Conservation (phyloP, 495 filamentous ascomycete species). For the Oidiodendron maius region DNA sequence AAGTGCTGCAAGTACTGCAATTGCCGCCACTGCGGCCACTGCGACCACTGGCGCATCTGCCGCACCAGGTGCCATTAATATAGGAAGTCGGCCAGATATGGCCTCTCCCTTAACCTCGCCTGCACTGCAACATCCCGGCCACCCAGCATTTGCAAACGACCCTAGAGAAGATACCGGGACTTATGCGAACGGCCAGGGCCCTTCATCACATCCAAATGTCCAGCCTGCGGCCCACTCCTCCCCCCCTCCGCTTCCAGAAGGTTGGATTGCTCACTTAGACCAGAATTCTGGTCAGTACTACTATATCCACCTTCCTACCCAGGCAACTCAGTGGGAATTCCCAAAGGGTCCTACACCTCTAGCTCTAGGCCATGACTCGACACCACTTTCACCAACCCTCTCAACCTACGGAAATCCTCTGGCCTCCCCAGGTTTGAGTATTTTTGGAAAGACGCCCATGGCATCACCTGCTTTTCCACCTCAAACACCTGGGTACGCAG, state of each 20-base stretch:
- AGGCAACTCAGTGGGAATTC: conserved; percentile 98
- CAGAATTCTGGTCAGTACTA: conserved; percentile 96
- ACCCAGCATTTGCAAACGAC: conserved; percentile 88
- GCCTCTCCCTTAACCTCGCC: conserved; percentile 33
- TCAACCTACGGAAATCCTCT: conserved; percentile 77
- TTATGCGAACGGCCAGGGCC: conserved; percentile 21
- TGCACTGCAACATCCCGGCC: conserved; percentile 48
- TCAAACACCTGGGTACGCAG: conserved; percentile 64
- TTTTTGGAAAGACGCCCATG: conserved; percentile 64
- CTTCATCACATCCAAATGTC: conserved; percentile 25
- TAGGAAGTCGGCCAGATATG: conserved; percentile 14
- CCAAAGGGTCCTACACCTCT: conserved; percentile 81
- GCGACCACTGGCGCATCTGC: too few species aligned
- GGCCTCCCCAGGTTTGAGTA: conserved; percentile 62
- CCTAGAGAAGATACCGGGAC: conserved; percentile 33
- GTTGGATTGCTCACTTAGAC: conserved; percentile 97
- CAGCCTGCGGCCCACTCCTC: conserved; percentile 62
- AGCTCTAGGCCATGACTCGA: conserved; percentile 65
- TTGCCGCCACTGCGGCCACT: conserved; percentile 10
- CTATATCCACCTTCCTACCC: conserved; percentile 94
- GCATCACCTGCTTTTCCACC: conserved; percentile 71
- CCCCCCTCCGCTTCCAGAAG: conserved; percentile 89
- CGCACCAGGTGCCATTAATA: conserved; percentile 15
- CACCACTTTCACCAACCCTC: conserved; percentile 71
- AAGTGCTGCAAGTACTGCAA: conserved; percentile 16